Evolutionary conservation across 345 rosid genomes (phyloP).

Genomic region (Litchi chinensis): DNA sequence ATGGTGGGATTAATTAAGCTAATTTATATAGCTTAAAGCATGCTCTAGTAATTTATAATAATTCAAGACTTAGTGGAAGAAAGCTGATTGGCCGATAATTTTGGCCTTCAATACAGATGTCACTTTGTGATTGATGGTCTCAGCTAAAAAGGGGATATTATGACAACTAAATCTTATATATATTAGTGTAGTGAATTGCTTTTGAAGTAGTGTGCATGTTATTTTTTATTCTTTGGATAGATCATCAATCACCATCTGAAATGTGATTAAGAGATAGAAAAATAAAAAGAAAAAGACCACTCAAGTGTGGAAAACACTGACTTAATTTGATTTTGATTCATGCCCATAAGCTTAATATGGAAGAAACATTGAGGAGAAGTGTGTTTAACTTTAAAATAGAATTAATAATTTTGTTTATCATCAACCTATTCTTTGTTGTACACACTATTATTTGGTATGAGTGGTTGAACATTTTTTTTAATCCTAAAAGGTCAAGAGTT

Average conservation of each 20-base stretch:
- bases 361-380: background rate
- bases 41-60: background rate
- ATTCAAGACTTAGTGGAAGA: conserved; percentile 25
- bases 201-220: background rate
- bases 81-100: conserved; percentile 33
- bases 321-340: too few relatives aligned
- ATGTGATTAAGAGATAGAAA: background rate
- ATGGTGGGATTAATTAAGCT: conserved; percentile 6
- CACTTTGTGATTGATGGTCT: background rate
- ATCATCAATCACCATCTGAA: conserved; percentile 10
- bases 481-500: too few relatives aligned
- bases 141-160: background rate
- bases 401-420: too few relatives aligned
- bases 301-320: background rate
- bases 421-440: too few relatives aligned
- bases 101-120: conserved; percentile 25
- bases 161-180: background rate
- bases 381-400: background rate
- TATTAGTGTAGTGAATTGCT: background rate
- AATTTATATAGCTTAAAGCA: background rate
- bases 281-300: background rate
- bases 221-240: background rate
- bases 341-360: background rate
- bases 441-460: too few relatives aligned
- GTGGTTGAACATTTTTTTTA: too few relatives aligned